Evolutionary conservation across 352 stramenopile genomes (phyloP).

Genomic region (Phytophthora aleatoria): DNA sequence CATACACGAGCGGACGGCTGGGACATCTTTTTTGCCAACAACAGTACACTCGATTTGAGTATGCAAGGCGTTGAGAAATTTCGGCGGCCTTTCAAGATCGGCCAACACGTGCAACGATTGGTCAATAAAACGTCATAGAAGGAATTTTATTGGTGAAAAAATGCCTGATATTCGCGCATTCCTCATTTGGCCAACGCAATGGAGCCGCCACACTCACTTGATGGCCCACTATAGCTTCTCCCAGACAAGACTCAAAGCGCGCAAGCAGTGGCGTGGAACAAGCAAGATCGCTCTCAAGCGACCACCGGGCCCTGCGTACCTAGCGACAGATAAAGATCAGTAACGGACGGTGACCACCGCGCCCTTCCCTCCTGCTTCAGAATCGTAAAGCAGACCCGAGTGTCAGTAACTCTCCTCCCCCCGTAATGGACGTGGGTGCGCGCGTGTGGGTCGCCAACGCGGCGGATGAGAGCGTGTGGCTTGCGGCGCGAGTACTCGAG

Average conservation of each 20-base stretch:
- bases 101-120: constrained; percentile 19
- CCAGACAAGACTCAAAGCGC: constrained; percentile 20
- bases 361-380: constrained; percentile 5
- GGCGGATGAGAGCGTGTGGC: constrained; percentile 60
- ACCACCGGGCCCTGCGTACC: not conserved
- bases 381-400: constrained; percentile 8
- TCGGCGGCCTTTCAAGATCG: constrained; percentile 35
- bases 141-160: constrained; percentile 34
- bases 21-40: constrained; percentile 22
- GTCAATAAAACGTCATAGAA: not conserved
- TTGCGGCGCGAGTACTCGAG: constrained; percentile 49
- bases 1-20: constrained; percentile 3
- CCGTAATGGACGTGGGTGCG: constrained; percentile 72
- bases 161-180: constrained; percentile 33
- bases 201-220: constrained; percentile 1
- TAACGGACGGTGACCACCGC: constrained; percentile 13
- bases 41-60: constrained; percentile 10
- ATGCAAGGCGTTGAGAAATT: constrained; percentile 23
- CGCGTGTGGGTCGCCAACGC: constrained; percentile 75
- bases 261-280: not conserved
- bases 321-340: constrained; percentile 8
- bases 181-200: constrained; percentile 18
- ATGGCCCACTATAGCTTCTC: constrained; percentile 28
- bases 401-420: not conserved
- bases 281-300: constrained; percentile 11